These are phyloP conservation scores for Dysphania ambrosioides DNA, from an alignment of 148 eudicot genomes.

Conservation along the genomic window DNA sequence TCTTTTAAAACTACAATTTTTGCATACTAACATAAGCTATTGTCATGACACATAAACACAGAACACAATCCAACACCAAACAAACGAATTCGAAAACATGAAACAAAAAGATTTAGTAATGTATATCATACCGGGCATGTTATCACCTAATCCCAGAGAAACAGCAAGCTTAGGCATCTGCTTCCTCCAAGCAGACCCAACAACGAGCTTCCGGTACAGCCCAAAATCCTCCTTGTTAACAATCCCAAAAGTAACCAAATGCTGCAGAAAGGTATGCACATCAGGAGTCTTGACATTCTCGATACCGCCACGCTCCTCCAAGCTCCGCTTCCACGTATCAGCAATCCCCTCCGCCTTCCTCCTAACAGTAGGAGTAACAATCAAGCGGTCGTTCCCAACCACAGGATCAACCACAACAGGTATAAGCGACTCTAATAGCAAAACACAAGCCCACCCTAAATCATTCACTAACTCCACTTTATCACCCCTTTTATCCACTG, in stretches of 20 bases:
- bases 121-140: constrained; percentile 81
- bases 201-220: constrained; percentile 83
- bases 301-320: constrained; percentile 85
- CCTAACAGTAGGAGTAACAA: constrained; percentile 75
- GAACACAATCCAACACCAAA: neutral
- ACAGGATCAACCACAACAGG: constrained; percentile 79
- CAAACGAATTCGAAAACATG: neutral
- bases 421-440: constrained; percentile 71
- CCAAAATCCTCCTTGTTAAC: constrained; percentile 75
- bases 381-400: constrained; percentile 66
- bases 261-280: constrained; percentile 93
- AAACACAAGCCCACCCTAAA: constrained; percentile 94
- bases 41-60: neutral
- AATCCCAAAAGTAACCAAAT: constrained; percentile 90
- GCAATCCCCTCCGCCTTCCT: constrained; percentile 73
- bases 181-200: constrained; percentile 96
- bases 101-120: neutral
- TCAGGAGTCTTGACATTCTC: constrained; percentile 94
- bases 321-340: constrained; percentile 84
- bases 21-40: too few species aligned
- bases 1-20: neutral
- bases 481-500: constrained; percentile 62
- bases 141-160: constrained; percentile 77
- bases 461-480: constrained; percentile 54
- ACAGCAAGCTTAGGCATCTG: constrained; percentile 99